phyloP scores from a whole-genome alignment of 371 early-diverging fungal genomes.

The Mucor irregularis region DNA sequence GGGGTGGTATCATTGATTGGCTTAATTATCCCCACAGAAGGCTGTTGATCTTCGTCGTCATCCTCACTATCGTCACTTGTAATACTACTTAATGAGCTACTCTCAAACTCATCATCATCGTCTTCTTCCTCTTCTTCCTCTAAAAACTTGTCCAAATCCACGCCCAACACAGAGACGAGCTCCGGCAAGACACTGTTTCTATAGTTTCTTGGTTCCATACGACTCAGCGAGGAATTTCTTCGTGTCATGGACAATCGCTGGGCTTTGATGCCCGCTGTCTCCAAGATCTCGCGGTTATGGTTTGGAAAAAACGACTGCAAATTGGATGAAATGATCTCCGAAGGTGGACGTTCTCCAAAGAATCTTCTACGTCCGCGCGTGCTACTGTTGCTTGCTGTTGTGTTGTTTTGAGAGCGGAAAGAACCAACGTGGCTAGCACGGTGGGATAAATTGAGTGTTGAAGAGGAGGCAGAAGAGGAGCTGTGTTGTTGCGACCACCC shows the following conservation, averaged over 20 bases:
- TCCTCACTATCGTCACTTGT: constrained; percentile 1
- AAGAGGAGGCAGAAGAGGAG: background rate
- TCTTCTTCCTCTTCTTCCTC: constrained; percentile 53
- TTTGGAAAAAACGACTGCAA: constrained; percentile 89
- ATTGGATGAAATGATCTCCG: constrained; percentile 86
- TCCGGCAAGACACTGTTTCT: constrained; percentile 54
- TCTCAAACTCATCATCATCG: constrained; percentile 18
- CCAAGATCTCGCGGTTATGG: constrained; percentile 48
- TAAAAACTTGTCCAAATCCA: constrained; percentile 48
- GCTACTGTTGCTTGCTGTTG: background rate
- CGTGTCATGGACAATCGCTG: constrained; percentile 48
- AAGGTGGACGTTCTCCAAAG: constrained; percentile 94
- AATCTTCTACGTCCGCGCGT: constrained; percentile 43
- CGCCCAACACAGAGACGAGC: constrained; percentile 46
- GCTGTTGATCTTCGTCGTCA: constrained; percentile 1
- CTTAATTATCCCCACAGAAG: background rate
- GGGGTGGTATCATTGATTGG: background rate
- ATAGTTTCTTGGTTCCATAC: constrained; percentile 25
- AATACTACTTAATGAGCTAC: background rate
- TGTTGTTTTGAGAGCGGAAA: constrained; percentile 20
- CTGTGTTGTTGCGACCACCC: background rate
- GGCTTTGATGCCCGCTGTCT: constrained; percentile 55
- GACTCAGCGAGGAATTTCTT: constrained; percentile 25
- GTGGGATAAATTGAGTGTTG: background rate
- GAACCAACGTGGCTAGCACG: constrained; percentile 12